Evolutionary conservation across 2,329 filamentous ascomycete species (phyloP).

Genomic region (Pseudogymnoascus sp.): DNA sequence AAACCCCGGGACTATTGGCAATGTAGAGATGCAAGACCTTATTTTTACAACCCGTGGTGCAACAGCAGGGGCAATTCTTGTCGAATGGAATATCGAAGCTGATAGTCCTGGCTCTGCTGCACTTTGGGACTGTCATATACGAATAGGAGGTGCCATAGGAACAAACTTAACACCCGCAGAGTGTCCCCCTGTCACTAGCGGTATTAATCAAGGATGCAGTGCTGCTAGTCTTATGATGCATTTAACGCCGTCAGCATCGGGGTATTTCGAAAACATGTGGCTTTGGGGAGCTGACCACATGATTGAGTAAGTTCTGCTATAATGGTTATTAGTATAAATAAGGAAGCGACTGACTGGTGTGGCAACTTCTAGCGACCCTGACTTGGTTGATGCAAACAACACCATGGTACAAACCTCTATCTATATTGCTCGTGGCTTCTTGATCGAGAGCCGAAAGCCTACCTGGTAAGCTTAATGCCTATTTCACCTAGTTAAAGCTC

Average conservation of each 20-base stretch:
- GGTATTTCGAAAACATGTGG: conserved; percentile 23
- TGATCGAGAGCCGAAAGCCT: conserved; percentile 13
- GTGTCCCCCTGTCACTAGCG: conserved; percentile 25
- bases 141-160: conserved; percentile 32
- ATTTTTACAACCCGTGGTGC: conserved; percentile 35
- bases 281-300: conserved; percentile 20
- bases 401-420: conserved; percentile 13
- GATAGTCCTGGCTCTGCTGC: conserved; percentile 25
- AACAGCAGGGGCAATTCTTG: conserved; percentile 32
- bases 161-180: conserved; percentile 26
- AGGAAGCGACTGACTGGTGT: no score
- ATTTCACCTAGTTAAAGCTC: conserved; percentile 19
- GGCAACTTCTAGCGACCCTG: conserved; percentile 23
- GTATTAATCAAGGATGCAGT: conserved; percentile 21
- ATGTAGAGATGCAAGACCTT: conserved; percentile 32
- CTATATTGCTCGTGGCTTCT: conserved; percentile 15
- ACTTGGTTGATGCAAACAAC: conserved; percentile 23
- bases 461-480: conserved; percentile 19
- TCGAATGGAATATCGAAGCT: conserved; percentile 32
- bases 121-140: conserved; percentile 31
- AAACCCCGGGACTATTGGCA: conserved; percentile 38
- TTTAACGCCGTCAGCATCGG: conserved; percentile 14
- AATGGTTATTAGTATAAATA: no score
- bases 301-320: conserved; percentile 25
- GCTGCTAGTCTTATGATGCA: conserved; percentile 20